A percentile compares a stretch with the other conserved stretches of the same genome.
Evolutionary conservation across 2,329 filamentous ascomycete genomes (phyloP).

Genomic region (Penicillium sp.): DNA sequence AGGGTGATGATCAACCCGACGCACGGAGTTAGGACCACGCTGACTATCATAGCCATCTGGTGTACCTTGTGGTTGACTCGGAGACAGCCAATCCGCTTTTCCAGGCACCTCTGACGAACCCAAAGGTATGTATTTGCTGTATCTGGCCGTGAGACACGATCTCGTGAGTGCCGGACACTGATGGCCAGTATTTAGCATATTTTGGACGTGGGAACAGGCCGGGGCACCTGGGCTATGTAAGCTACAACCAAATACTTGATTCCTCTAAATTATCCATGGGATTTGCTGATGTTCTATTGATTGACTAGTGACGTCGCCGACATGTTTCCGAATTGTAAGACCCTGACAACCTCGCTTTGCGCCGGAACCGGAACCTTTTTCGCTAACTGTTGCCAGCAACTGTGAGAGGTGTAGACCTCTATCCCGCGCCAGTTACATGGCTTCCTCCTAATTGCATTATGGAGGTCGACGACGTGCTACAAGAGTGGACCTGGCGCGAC

Average conservation of each 20-base stretch:
- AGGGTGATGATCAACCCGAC: neutral
- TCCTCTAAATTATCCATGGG: neutral
- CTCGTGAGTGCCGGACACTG: neutral
- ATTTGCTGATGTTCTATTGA: neutral
- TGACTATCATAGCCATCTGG: constrained; percentile 10
- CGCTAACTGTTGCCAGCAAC: constrained; percentile 7
- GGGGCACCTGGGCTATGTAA: constrained; percentile 17
- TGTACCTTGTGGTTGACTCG: constrained; percentile 8
- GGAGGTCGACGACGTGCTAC: constrained; percentile 27
- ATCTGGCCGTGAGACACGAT: neutral
- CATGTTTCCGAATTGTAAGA: constrained; percentile 10
- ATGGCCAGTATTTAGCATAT: constrained; percentile 6
- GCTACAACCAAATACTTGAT: neutral
- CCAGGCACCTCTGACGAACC: constrained; percentile 8
- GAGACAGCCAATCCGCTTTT: constrained; percentile 12
- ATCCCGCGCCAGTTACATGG: constrained; percentile 20
- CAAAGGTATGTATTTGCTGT: neutral
- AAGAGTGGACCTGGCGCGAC: constrained; percentile 22
- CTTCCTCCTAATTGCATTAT: constrained; percentile 30
- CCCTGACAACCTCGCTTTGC: neutral
- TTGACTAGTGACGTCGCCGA: constrained; percentile 15
- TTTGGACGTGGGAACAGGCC: constrained; percentile 16
- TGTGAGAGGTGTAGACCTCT: constrained; percentile 25
- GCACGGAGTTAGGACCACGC: neutral
- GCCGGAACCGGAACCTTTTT: neutral